Evolutionary conservation across 2,329 filamentous ascomycete genomes (phyloP), one percentile per base, ranked within the genome.

Genomic region (Pseudogymnoascus sp.): DNA sequence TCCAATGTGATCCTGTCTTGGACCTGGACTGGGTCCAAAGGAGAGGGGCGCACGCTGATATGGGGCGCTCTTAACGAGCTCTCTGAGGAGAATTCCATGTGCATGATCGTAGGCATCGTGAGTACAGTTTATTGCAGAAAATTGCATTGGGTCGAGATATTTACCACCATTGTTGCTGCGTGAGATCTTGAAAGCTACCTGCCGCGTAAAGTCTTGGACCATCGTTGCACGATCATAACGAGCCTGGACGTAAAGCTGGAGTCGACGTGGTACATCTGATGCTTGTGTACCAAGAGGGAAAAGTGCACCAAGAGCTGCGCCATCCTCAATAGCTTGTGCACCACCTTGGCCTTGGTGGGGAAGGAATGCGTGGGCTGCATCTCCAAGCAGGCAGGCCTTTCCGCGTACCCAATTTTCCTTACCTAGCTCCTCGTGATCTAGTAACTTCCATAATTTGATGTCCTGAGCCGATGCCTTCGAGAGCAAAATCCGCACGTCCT

Each of bases 321-420:
- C 75, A 64, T 78, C 75, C 64, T 78, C 76, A 16, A 77, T 71
- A 1, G 75, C 76, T 68, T 74, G 74, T 28, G 74, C 76, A 4
- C 86, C 86, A 3, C 87, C 87, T 71, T 89, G 86, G 60, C 82
- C 86, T 70, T 88, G 86, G 66, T 89, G 82, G 1, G 86, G 85
- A 80, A 88, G 82, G 81, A 87, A 87, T 1, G 86, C 86, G 69
- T 89, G 86, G 1, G 80, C 86, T 4, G 87, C 86, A 68, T 90
- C 87, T 6, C 87, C 87, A 12, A 90, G 72, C 0, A 89, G 74
- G 50, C 82, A 85, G 1, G 81, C 80, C 22, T 72, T 77, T 12
- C 72, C 75, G 66, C 41, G 41, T 12, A 46, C 41, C 41, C 41
- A 46, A 26, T 46, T 46, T 11, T 26, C 22, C n/a, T 46, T 26